phyloP scores from a whole-genome alignment of 495 filamentous ascomycete species.

The Niebla homalea region DNA sequence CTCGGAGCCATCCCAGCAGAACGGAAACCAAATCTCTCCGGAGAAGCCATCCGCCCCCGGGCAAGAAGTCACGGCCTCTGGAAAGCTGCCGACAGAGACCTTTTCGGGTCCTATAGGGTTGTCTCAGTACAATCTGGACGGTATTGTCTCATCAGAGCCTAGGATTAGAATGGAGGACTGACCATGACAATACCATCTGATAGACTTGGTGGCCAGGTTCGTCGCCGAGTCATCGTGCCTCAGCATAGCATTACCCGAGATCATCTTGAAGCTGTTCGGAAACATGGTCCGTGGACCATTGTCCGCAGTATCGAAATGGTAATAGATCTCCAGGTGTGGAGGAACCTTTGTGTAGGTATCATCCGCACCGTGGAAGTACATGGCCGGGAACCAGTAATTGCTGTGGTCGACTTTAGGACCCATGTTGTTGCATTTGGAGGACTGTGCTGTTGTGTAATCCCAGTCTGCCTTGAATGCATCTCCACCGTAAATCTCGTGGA shows the following conservation, averaged over 20 bases:
- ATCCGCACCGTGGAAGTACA: constrained; percentile 53
- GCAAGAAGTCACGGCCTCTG: constrained; percentile 3
- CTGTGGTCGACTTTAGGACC: constrained; percentile 52
- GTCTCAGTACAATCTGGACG: too few species aligned
- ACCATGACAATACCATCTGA: constrained; percentile 18
- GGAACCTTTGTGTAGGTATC: constrained; percentile 53
- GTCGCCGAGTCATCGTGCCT: constrained; percentile 9
- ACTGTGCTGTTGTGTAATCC: constrained; percentile 40
- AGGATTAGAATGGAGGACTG: constrained; percentile 43
- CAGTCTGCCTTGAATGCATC: constrained; percentile 55
- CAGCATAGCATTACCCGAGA: constrained; percentile 47
- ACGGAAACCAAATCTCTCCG: constrained; percentile 27
- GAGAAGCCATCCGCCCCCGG: constrained; percentile 1
- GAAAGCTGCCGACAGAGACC: constrained; percentile 8
- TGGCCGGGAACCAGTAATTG: constrained; percentile 64
- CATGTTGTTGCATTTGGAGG: constrained; percentile 55
- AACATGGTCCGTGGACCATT: constrained; percentile 51
- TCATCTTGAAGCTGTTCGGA: constrained; percentile 61
- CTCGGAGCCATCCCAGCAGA: constrained; percentile 24
- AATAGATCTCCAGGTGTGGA: constrained; percentile 47
- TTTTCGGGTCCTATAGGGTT: constrained; percentile 25
- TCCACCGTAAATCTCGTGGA: constrained; percentile 64
- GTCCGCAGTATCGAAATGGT: constrained; percentile 36
- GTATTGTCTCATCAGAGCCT: constrained; percentile 21
- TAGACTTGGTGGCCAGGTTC: constrained; percentile 1